Conservation (phyloP, 2,329 filamentous ascomycete species). For the Corinectria fuckeliana region DNA sequence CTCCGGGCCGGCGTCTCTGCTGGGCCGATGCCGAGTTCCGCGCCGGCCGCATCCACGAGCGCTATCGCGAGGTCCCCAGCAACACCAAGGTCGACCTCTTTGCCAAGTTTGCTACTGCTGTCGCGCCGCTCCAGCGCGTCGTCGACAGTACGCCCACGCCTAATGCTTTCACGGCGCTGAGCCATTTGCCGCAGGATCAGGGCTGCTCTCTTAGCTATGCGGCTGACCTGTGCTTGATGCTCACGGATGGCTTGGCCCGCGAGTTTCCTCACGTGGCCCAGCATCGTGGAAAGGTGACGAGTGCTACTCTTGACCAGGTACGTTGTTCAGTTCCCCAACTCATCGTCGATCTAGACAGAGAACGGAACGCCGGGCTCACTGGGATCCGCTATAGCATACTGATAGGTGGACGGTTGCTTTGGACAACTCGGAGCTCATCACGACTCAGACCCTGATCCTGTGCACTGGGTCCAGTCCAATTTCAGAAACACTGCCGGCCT, state of each 20-base stretch:
- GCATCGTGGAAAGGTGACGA: conserved; percentile 45
- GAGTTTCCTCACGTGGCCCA: conserved; percentile 47
- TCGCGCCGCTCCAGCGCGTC: conserved; percentile 59
- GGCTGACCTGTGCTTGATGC: conserved; percentile 58
- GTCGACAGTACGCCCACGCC: conserved; percentile 53
- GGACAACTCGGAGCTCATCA: conserved; percentile 43
- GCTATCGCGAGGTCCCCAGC: conserved; percentile 66
- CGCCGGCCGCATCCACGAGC: conserved; percentile 57
- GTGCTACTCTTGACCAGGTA: conserved; percentile 40
- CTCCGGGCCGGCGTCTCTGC: conserved; percentile 56
- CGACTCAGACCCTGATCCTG: conserved; percentile 55
- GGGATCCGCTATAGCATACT: conserved; percentile 5
- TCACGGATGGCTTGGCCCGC: conserved; percentile 51
- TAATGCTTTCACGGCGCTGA: conserved; percentile 61
- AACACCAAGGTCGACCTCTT: conserved; percentile 69
- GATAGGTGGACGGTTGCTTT: conserved; percentile 33
- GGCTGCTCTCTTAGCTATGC: conserved; percentile 64
- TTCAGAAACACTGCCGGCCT: conserved; percentile 37
- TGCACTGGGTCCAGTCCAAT: conserved; percentile 65
- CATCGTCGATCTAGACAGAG: neutral
- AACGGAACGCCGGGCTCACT: neutral
- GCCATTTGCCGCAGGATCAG: conserved; percentile 60
- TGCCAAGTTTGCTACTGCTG: conserved; percentile 60
- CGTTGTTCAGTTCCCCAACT: neutral
- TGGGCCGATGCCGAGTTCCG: conserved; percentile 66